Base-by-base conservation (phyloP, 208 protist genomes). In the Pavlovales sp. region DNA sequence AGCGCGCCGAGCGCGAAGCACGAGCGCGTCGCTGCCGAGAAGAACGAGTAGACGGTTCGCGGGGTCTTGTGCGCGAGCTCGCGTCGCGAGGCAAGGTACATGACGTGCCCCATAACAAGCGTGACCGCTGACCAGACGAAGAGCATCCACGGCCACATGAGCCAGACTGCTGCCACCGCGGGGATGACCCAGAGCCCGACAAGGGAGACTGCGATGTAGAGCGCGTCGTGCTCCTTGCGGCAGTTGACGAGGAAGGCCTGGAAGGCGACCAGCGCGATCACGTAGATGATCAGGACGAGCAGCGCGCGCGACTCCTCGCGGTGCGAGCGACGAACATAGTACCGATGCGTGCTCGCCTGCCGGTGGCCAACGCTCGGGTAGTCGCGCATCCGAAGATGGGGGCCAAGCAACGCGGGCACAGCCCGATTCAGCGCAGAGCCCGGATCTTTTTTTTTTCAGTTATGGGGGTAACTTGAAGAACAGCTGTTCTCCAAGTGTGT, bases 101-200 rank as follows among this genome's bases (percentile, higher is more conserved):
- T 84, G 30, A 93, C 34, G 32, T 82, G 88, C 28, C 44, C 84
- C 0, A 83, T 44, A n/a, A 57, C 39, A 14, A 76, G 0, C 7
- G 42, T 87, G 38, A 91, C 92, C 26, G 75, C 18, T 14, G 7
- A 44, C 91, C 90, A 93, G 11, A 92, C 22, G 0, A 86, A 0
- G 22, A 90, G 79, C 75, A 88, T 86, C 40, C 57, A n/a, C 26
- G 75, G 32, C 2, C 40, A 90, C 2, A 36, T 32, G 26, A 44
- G 34, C 42, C 84, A 92, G 0, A 90, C 22, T 8, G 40, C 75
- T 28, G 39, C 71, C 11, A 80, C 0, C 0, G 90, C 75, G 20
- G 89, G 91, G 40, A 92, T 90, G 37, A 90, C 18, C 91, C 91
- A 92, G 14, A 92, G 32, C 20, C 90, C 90, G 26, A 88, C 1